A percentile compares a stretch with the other conserved stretches of the same genome.
These are phyloP conservation scores for Phytophthora cactorum DNA, from an alignment of 352 stramenopile species.

Conservation along the genomic window DNA sequence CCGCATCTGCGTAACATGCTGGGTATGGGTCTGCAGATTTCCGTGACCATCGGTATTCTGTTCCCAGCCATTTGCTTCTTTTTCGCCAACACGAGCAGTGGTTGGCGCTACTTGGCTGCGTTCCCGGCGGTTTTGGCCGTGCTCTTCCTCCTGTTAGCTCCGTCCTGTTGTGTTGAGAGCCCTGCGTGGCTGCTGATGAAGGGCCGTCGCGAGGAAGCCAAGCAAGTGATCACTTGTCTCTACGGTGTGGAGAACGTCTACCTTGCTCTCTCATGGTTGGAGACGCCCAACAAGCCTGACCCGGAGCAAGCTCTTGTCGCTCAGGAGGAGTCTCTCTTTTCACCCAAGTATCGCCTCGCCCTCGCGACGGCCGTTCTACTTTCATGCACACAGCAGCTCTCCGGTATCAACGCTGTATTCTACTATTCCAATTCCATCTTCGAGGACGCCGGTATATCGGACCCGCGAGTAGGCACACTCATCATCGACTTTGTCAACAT, in stretches of 20 bases:
- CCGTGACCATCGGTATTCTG: slow-evolving; percentile 37
- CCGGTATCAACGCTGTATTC: slow-evolving; percentile 59
- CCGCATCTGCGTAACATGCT: slow-evolving; percentile 30
- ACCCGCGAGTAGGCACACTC: slow-evolving; percentile 27
- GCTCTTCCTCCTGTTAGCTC: slow-evolving; percentile 44
- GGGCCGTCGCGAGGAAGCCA: slow-evolving; percentile 26
- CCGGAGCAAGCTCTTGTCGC: neutral
- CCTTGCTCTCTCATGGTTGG: slow-evolving; percentile 15
- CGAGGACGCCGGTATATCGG: slow-evolving; percentile 24
- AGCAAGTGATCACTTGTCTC: slow-evolving; percentile 25
- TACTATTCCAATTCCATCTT: slow-evolving; percentile 31
- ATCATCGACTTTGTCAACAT: slow-evolving; percentile 37
- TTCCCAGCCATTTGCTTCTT: slow-evolving; percentile 32
- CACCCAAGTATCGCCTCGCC: slow-evolving; percentile 31
- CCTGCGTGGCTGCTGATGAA: slow-evolving; percentile 24
- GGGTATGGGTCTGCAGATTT: slow-evolving; percentile 40
- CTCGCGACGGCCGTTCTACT: slow-evolving; percentile 46
- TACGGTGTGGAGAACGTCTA: slow-evolving; percentile 29
- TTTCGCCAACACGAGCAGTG: slow-evolving; percentile 32
- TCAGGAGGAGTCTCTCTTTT: slow-evolving; percentile 25
- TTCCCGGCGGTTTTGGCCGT: slow-evolving; percentile 53
- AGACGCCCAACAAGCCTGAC: slow-evolving; percentile 10
- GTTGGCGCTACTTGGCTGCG: slow-evolving; percentile 57
- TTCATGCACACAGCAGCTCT: slow-evolving; percentile 45
- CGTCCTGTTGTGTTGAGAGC: slow-evolving; percentile 19